Base-by-base conservation (phyloP, 2,329 filamentous ascomycete species). In the Fusarium sp. region DNA sequence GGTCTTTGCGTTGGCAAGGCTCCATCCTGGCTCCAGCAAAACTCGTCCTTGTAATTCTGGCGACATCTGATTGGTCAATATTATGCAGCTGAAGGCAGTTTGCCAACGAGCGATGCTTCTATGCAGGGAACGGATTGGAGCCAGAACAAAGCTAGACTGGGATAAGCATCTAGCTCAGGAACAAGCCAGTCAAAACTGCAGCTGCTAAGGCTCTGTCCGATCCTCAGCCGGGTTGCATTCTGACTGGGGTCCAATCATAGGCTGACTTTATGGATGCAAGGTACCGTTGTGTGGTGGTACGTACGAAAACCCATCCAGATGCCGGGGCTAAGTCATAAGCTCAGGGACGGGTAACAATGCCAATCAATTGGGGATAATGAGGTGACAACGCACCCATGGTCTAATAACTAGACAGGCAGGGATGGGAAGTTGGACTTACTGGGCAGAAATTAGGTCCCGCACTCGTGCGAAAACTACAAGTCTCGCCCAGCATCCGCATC, bases 401-500 rank as follows among this genome's bases (percentile, higher is more conserved):
- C 64, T 56, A 54, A 56, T 28, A 45, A 25, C 51, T 43, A 58
- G 55, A 48, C 51, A 63, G 50, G 44, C 54, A 60, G 46, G 65
- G 49, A 42, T 61, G 25, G 21, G 34, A 56, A 55, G 28, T 26
- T 56, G 43, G 30, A 23, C 19, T 50, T 41, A 53, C 26, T 60
- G 48, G 48, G 48, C 62, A 75, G 65, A 72, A 57, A 72, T 74
- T 73, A 28, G 25, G 54, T 76, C 58, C 70, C 66, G 57, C 63
- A 45, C 26, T 41, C 30, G 43, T 31, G 62, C 60, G 64, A 74
- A 75, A 75, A 75, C 70, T 75, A 75, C 74, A 75, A 75, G 74
- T 75, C 67, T 62, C 55, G 67, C 62, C 58, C 44, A 26, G 46
- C 42, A 51, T 65, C 72, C 74, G 58, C 68, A 55, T 53, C 16